Conservation (phyloP, 1,284 basidiomycete genomes). For the Trichosporon sp. region DNA sequence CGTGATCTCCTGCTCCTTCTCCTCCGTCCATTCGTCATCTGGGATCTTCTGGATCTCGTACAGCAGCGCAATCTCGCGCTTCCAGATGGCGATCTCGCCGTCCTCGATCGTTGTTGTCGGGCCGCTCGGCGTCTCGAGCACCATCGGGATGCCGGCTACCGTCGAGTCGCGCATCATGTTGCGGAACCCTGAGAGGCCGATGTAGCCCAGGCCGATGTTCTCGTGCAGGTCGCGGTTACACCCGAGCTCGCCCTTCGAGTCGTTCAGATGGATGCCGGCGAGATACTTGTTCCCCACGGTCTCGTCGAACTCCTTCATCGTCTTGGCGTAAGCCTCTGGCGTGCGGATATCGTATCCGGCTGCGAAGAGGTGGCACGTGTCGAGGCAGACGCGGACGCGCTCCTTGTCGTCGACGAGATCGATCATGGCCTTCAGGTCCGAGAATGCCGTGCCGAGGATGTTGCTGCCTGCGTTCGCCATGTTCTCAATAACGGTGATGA, state of each 20-base stretch:
- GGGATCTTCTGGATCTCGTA: conserved; percentile 43
- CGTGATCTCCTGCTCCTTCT: conserved; percentile 32
- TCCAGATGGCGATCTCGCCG: conserved; percentile 59
- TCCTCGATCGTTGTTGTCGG: conserved; percentile 23
- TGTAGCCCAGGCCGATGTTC: conserved; percentile 73
- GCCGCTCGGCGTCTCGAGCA: conserved; percentile 66
- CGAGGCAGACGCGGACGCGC: conserved; percentile 73
- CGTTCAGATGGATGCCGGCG: conserved; percentile 76
- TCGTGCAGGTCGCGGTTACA: conserved; percentile 73
- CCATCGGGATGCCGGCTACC: conserved; percentile 64
- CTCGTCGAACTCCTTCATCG: conserved; percentile 58
- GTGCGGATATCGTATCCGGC: conserved; percentile 77
- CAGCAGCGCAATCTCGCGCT: conserved; percentile 58
- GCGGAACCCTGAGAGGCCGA: conserved; percentile 62
- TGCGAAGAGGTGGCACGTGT: conserved; percentile 81
- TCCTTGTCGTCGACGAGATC: conserved; percentile 64
- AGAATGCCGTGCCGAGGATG: conserved; percentile 66
- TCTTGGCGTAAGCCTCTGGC: conserved; percentile 38
- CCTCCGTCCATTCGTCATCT: conserved; percentile 37
- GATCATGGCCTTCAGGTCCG: conserved; percentile 66
- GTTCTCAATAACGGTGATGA: conserved; percentile 73
- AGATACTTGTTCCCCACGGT: conserved; percentile 67
- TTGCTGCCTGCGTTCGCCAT: conserved; percentile 77
- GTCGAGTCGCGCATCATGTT: conserved; percentile 65
- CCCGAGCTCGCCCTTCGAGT: conserved; percentile 62